phyloP scores from a whole-genome alignment of 495 filamentous ascomycete species.

The Ascobolus immersus region DNA sequence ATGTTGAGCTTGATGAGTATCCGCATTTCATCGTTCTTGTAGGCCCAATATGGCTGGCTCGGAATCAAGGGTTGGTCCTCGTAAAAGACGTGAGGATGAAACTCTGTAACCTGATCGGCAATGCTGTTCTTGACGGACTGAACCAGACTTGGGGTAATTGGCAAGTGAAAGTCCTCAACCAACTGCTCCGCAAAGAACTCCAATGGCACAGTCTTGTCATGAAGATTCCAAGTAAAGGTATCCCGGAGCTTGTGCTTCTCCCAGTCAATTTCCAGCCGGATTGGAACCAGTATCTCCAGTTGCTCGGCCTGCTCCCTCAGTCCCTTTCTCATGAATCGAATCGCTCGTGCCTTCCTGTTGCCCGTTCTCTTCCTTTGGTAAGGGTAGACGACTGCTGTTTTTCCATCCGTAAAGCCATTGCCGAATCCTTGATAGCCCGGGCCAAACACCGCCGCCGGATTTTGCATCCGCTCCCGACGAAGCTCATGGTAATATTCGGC shows the following conservation, averaged over 20 bases:
- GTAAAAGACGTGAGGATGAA: slow-evolving; percentile 68
- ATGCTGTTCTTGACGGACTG: slow-evolving; percentile 59
- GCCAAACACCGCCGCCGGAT: slow-evolving; percentile 43
- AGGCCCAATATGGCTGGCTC: slow-evolving; percentile 68
- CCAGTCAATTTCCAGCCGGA: slow-evolving; percentile 80
- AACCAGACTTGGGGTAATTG: slow-evolving; percentile 40
- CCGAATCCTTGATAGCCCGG: slow-evolving; percentile 74
- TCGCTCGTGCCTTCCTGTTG: slow-evolving; percentile 39
- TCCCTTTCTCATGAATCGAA: slow-evolving; percentile 52
- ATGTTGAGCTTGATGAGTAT: slow-evolving; percentile 89
- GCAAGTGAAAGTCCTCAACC: slow-evolving; percentile 71
- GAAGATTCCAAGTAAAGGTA: slow-evolving; percentile 96
- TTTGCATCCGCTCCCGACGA: slow-evolving; percentile 23
- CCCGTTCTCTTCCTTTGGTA: slow-evolving; percentile 43
- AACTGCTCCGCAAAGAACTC: slow-evolving; percentile 69
- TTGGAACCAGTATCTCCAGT: slow-evolving; percentile 68
- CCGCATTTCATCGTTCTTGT: slow-evolving; percentile 97
- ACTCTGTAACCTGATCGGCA: slow-evolving; percentile 74
- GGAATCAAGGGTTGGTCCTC: slow-evolving; percentile 80
- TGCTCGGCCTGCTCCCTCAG: slow-evolving; percentile 64
- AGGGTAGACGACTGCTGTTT: slow-evolving; percentile 43
- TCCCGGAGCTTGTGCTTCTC: slow-evolving; percentile 89
- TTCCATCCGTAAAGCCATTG: slow-evolving; percentile 50
- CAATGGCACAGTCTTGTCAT: slow-evolving; percentile 54
- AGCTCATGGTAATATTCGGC: slow-evolving; percentile 25